phyloP scores from a whole-genome alignment of 108 stramenopile genomes.

The Skeletonema costatum region DNA sequence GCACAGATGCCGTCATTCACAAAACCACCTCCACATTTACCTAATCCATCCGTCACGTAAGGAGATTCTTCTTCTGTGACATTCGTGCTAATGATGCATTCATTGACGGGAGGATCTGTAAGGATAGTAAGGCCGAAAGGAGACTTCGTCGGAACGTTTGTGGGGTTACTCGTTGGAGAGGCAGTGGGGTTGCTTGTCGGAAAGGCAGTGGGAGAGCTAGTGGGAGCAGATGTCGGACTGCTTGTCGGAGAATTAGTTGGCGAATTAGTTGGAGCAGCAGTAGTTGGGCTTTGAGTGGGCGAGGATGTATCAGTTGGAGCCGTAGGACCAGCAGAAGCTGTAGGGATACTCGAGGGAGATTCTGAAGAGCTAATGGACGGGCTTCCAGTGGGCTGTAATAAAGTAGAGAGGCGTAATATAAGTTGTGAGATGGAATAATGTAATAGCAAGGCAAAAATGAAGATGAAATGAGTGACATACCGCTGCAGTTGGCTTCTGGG shows the following conservation, averaged over 20 bases:
- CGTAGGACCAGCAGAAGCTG: background rate
- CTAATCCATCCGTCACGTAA: background rate
- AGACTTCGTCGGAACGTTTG: slow-evolving; percentile 2
- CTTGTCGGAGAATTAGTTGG: background rate
- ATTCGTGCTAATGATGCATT: background rate
- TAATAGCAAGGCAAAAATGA: background rate
- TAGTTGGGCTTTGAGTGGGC: background rate
- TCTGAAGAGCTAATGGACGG: background rate
- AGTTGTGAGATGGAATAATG: background rate
- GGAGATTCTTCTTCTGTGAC: background rate
- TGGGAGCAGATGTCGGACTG: background rate
- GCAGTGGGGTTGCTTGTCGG: background rate
- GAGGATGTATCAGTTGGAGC: background rate
- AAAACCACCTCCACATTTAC: slow-evolving; percentile 33
- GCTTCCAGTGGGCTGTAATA: background rate
- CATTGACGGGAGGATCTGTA: background rate
- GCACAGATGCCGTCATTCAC: slow-evolving; percentile 32
- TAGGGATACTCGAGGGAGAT: background rate
- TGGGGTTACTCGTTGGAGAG: background rate
- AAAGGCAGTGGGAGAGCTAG: background rate
- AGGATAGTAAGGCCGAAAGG: background rate
- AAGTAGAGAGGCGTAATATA: background rate
- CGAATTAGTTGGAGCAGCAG: background rate
- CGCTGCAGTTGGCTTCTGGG: background rate
- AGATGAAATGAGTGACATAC: background rate